Percentiles rank a stretch among this genome's conserved stretches.
phyloP scores from a whole-genome alignment of 768 basidiomycete genomes.

The Trametes sanguinea region DNA sequence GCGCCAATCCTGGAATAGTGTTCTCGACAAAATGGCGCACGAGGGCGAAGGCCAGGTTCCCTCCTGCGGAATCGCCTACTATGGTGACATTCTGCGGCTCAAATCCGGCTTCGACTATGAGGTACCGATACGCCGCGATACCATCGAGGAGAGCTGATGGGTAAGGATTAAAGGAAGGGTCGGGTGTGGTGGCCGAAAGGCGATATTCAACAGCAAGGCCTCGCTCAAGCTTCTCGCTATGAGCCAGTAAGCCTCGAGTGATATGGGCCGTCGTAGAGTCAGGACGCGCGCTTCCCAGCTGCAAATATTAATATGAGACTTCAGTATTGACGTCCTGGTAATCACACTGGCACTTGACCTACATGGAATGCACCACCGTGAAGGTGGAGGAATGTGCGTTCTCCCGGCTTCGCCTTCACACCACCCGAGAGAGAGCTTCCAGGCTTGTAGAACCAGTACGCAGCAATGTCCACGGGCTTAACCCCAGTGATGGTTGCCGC shows the following conservation, averaged over 20 bases:
- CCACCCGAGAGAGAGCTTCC: conserved; percentile 11
- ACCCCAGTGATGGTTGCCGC: conserved; percentile 11
- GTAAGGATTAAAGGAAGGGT: conserved; percentile 41
- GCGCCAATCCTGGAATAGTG: conserved; percentile 38
- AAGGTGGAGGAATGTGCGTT: conserved; percentile 27
- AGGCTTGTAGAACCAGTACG: conserved; percentile 24
- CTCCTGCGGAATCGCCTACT: conserved; percentile 58
- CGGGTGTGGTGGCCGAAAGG: conserved; percentile 33
- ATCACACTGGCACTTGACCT: not conserved
- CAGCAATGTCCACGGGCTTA: conserved; percentile 13
- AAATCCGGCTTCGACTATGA: conserved; percentile 46
- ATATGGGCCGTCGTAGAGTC: conserved; percentile 47
- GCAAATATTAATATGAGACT: not conserved
- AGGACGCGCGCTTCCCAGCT: conserved; percentile 56
- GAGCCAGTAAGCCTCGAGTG: conserved; percentile 47
- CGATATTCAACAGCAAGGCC: conserved; percentile 51
- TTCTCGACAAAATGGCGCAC: conserved; percentile 36
- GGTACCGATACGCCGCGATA: conserved; percentile 52
- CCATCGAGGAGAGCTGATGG: conserved; percentile 57
- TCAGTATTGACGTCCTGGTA: not conserved
- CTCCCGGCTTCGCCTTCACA: conserved; percentile 24
- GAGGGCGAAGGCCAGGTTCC: conserved; percentile 46
- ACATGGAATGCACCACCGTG: conserved; percentile 25
- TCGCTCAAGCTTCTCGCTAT: conserved; percentile 36
- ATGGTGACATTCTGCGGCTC: conserved; percentile 46